Conservation (phyloP, 148 eudicot genomes). For the Fagopyrum tataricum region DNA sequence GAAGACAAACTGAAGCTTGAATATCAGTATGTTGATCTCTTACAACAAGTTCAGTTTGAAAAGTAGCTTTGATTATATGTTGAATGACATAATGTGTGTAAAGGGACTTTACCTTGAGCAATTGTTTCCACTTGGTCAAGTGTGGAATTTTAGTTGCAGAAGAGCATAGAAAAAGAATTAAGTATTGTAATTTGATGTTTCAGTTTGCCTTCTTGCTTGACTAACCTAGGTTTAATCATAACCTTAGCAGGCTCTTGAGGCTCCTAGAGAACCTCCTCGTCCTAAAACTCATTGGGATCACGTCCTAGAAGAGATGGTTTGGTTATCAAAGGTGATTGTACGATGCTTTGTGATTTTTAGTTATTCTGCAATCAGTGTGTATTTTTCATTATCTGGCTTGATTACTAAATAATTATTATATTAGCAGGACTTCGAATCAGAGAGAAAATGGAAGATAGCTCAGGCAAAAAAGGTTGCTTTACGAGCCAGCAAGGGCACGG, state of each 20-base stretch:
- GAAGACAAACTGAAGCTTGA: background rate
- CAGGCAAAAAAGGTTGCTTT: slow-evolving; percentile 94
- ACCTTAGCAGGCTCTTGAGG: slow-evolving; percentile 78
- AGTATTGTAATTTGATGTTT: background rate
- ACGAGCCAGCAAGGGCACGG: slow-evolving; percentile 94
- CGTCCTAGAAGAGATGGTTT: slow-evolving; percentile 96
- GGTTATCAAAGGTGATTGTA: slow-evolving; percentile 85
- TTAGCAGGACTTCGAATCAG: slow-evolving; percentile 94
- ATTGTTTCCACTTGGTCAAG: background rate
- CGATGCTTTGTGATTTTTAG: background rate
- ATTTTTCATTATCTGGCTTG: background rate
- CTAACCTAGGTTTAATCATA: background rate
- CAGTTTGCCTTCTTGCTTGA: background rate
- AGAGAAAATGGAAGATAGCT: slow-evolving; percentile 93
- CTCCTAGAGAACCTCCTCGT: slow-evolving; percentile 85
- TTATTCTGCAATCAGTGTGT: background rate
- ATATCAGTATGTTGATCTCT: background rate
- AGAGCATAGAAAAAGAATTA: background rate
- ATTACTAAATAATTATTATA: slow-evolving; percentile 13
- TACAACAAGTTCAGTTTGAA: background rate
- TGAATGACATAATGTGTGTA: background rate
- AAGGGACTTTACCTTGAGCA: background rate
- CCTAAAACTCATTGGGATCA: slow-evolving; percentile 99
- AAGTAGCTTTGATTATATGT: background rate
- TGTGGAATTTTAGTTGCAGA: background rate